Evolutionary conservation across 1,139 yeast genomes (phyloP).

Genomic region (Kodamaea arcana): DNA sequence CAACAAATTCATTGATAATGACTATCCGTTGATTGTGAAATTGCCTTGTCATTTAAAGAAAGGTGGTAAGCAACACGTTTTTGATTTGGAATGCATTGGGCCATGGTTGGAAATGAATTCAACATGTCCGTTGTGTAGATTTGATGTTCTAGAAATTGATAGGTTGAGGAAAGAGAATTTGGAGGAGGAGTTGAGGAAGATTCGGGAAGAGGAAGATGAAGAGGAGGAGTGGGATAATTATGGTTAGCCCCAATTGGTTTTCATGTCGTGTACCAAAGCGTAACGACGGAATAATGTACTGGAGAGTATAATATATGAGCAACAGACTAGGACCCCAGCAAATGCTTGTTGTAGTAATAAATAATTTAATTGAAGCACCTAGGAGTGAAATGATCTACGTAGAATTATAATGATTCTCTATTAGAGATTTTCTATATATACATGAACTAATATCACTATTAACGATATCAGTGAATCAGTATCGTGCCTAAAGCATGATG

Average conservation of each 20-base stretch:
- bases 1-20: constrained; percentile 62
- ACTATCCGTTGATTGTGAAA: constrained; percentile 74
- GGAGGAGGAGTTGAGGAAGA: constrained; percentile 33
- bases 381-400: no score
- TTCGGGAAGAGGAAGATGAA: constrained; percentile 61
- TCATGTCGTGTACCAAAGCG: neutral
- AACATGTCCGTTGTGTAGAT: constrained; percentile 88
- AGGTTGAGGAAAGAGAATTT: constrained; percentile 41
- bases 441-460: no score
- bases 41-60: constrained; percentile 62
- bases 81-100: constrained; percentile 85
- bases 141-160: constrained; percentile 50
- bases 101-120: constrained; percentile 81
- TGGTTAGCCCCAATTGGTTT: no score
- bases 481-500: constrained; percentile 76
- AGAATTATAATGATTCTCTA: no score
- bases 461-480: no score
- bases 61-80: constrained; percentile 51
- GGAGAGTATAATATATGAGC: neutral
- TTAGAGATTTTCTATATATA: no score
- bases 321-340: no score
- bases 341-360: no score
- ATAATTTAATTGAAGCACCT: no score
- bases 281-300: no score
- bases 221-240: constrained; percentile 74